Base-by-base conservation (phyloP, 2,329 filamentous ascomycete genomes). In the Colletotrichum agaves region DNA sequence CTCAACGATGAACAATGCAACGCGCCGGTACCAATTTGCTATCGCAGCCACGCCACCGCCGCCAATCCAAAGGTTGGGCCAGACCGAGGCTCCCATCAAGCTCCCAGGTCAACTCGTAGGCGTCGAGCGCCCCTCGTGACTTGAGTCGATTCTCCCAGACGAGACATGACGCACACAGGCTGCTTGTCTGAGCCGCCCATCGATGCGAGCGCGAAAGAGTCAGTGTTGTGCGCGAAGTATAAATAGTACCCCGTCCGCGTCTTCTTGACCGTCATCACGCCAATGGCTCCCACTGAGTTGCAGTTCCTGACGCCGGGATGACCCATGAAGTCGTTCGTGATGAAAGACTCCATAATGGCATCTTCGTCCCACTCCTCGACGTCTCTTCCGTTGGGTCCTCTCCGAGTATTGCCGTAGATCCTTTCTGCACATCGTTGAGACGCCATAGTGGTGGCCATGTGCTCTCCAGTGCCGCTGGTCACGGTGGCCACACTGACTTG, bases 171-270 rank as follows among this genome's bases (percentile, higher is more conserved):
- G 72, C 92, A 96, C 37, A 88, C 82, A 0, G 96, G 93, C 61
- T 88, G 87, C 52, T 82, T 84, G 71, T 98, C 94, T 27, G 88
- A 86, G 2, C 91, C 92, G 41, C 91, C 88, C 93, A 98, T 97
- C 3, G 93, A 97, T 1, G 94, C 93, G 60, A 99, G 81, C 5
- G 94, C 94, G 82, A 91, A 91, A 2, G 87, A 90, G 77, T 98
- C 95, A 0, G 96, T 99, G 75, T 98, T 99, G 83, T 99, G 96
- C 1, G 92, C 94, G 81, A 97, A 99, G 78, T 95, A 95, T 58
- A 99, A 87, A 75, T 92, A 93, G 71, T 93, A 89, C 1, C 93
- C 94, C 21, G 87, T 84, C 12, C 83, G 84, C 0, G 88, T 91
- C 82, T 94, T 96, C 82, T 98, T 98, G 73, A 98, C 92, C 1